phyloP scores from a whole-genome alignment of 1,284 basidiomycete species.

The Puccinia novopanici region DNA sequence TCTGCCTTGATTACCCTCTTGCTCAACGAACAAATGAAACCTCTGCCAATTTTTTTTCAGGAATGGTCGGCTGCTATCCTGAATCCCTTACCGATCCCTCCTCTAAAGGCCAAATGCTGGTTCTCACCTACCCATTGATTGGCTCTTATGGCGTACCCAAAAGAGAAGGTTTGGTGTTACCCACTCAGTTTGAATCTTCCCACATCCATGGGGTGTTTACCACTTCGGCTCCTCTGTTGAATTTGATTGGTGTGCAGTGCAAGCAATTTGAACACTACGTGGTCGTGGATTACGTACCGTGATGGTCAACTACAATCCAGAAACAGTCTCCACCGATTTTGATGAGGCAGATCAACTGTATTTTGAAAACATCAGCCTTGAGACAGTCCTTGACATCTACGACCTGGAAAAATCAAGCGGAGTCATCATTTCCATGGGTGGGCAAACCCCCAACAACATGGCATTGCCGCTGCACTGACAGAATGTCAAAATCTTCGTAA shows the following conservation, averaged over 20 bases:
- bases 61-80: slow-evolving; percentile 99
- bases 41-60: slow-evolving; percentile 66
- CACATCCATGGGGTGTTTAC: no score
- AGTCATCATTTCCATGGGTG: no score
- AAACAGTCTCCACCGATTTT: slow-evolving; percentile 98
- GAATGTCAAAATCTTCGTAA: slow-evolving; percentile 97
- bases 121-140: no score
- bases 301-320: slow-evolving; percentile 99
- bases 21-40: slow-evolving; percentile 13
- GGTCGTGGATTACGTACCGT: slow-evolving; percentile 92
- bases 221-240: slow-evolving; percentile 98
- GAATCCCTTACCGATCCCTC: slow-evolving; percentile 98
- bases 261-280: slow-evolving; percentile 90
- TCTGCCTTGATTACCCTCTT: not conserved
- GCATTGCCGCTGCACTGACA: no score
- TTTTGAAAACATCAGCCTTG: slow-evolving; percentile 97
- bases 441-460: no score
- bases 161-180: no score
- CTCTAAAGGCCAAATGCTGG: slow-evolving; percentile 96
- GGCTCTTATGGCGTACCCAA: no score
- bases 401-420: no score
- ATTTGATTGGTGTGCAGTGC: slow-evolving; percentile 99
- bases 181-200: no score
- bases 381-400: no score
- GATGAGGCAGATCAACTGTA: slow-evolving; percentile 97